Base-by-base conservation (phyloP, 2,329 filamentous ascomycete species). In the Talaromyces sp. region DNA sequence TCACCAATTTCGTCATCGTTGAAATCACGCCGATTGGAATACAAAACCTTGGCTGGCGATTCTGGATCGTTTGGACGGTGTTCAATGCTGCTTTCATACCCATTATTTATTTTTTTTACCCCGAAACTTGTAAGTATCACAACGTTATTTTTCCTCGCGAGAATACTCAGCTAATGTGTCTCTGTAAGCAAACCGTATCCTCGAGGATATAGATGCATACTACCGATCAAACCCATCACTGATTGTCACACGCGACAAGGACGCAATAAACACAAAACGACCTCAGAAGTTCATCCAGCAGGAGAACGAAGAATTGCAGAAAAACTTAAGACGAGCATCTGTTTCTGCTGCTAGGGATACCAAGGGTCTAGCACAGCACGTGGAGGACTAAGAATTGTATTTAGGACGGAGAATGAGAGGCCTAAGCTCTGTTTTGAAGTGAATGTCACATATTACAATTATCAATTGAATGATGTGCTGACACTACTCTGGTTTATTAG, bases 251-350 rank as follows among this genome's bases (percentile, higher is more conserved):
- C 70, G 69, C 7, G 79, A 84, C 61, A 79, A 79, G 62, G 73
- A 82, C 10, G 81, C 81, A 0, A 78, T 79, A 5, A 72, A 70
- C 4, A 68, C 75, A 9, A 79, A 78, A 63, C 72, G 81, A 44
- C 82, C 81, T 0, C 62, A 68, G 27, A 76, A 79, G 64, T 83
- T 78, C 57, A 76, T 80, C n/a, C 76, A 82, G 61, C 75, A 74
- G 6, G 79, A 83, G 66, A 71, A 78, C 60, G 68, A 69, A 12
- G 66, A 68, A 42, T 58, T 73, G 5, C 31, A 61, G 33, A 63
- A 53, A 47, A 60, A 8, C 12, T n/a, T n/a, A n/a, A n/a, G n/a
- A n/a, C n/a, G n/a, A n/a, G n/a, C n/a, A n/a, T n/a, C n/a, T n/a
- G n/a, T n/a, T n/a, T n/a, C n/a, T n/a, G n/a, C n/a, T n/a, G n/a